Base-by-base conservation (phyloP, 139 green algal genomes). In the Ettlia oleoabundans region DNA sequence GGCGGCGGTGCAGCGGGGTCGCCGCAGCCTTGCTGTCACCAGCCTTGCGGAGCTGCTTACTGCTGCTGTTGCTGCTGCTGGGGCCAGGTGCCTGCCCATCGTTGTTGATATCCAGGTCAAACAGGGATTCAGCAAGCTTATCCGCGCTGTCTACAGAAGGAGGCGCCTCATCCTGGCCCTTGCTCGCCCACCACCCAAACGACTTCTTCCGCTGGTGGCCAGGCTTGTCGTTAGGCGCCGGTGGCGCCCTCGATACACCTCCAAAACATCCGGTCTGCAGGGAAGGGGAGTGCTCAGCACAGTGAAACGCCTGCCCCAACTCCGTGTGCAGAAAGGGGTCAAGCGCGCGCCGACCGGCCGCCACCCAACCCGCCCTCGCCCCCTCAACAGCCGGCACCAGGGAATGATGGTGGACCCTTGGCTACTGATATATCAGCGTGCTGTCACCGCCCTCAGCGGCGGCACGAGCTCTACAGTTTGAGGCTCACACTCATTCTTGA, bases 1-100 rank as follows among this genome's bases (percentile, higher is more conserved):
- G 74, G 13, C 74, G 74, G 37, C 74, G 74, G 74, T 80, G 74
- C 28, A 69, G 55, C 10, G 33, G 4, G n/a, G 72, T 32, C 6
- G 33, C 9, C 72, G 51, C 70, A 2, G 43, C 1, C 9, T 10
- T 19, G 10, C 21, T 35, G 70, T n/a, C 47, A 15, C 13, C 13
- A 15, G 15, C n/a, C 70, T 77, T 77, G 68, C n/a, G 33, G 10
- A 10, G 24, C 35, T 71, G n/a, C n/a, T n/a, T n/a, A n/a, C n/a
- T n/a, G n/a, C n/a, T n/a, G n/a, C n/a, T n/a, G n/a, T n/a, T n/a
- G n/a, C n/a, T 74, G 38, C 66, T 1, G 51, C 19, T 67, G 51
- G 41, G 30, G 33, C 26, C 51, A 30, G 26, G 58, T n/a, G n/a
- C n/a, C 58, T 67, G 24, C 35, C 41, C 33, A 6, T 15, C 51